These are phyloP conservation scores for Apiospora phragmitis DNA, from an alignment of 2,329 filamentous ascomycete genomes.

Conservation along the genomic window DNA sequence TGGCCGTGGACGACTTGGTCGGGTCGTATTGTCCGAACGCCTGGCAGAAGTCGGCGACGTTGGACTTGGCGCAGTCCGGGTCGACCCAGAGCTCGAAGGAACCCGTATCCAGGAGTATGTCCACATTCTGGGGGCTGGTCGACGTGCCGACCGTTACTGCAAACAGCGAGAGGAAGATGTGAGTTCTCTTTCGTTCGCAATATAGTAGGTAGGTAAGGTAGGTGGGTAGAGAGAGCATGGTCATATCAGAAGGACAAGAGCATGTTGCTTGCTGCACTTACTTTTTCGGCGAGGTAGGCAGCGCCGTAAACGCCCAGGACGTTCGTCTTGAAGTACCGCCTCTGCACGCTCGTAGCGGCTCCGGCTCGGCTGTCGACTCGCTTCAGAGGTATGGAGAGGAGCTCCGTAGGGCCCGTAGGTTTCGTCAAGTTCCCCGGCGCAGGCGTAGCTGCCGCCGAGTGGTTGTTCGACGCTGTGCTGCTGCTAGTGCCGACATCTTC, in stretches of 20 bases:
- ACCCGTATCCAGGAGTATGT: constrained; percentile 52
- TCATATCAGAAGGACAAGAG: no score
- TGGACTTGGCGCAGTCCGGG: constrained; percentile 42
- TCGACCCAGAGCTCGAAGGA: constrained; percentile 59
- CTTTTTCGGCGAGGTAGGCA: constrained; percentile 31
- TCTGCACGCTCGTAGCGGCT: constrained; percentile 27
- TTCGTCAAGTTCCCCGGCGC: constrained; percentile 19
- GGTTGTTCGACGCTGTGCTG: background rate
- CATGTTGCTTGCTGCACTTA: constrained; percentile 14
- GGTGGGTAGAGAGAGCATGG: background rate
- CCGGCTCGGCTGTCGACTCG: constrained; percentile 21
- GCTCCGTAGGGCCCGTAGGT: constrained; percentile 15
- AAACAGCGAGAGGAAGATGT: background rate
- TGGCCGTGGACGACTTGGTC: constrained; percentile 31
- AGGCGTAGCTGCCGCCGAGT: background rate
- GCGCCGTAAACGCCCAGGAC: constrained; percentile 30
- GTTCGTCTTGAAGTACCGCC: constrained; percentile 28
- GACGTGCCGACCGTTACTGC: constrained; percentile 45
- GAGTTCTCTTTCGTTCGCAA: background rate
- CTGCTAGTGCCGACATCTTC: background rate
- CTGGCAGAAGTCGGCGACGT: constrained; percentile 38
- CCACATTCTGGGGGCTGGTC: constrained; percentile 37
- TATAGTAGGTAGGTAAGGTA: background rate
- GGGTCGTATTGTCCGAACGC: constrained; percentile 45
- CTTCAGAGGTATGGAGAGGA: constrained; percentile 29